These are phyloP conservation scores for Tinospora cordifolia DNA, from an alignment of 164 flowering plant species.

Conservation along the genomic window DNA sequence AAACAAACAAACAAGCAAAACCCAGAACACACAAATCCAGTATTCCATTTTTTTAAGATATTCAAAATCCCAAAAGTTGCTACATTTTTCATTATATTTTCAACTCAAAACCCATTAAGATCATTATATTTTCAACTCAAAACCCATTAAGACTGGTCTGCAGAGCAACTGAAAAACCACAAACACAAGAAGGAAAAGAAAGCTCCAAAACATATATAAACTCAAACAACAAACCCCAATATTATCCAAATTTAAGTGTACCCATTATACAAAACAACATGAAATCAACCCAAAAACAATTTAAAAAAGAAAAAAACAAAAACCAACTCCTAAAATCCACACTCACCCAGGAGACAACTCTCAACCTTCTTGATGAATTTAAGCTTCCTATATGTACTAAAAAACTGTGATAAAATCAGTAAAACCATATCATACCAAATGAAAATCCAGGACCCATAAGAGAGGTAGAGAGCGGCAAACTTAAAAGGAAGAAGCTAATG, in stretches of 20 bases:
- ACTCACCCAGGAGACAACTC: conserved; percentile 7
- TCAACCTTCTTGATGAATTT: conserved; percentile 1
- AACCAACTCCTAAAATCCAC: conserved; percentile 1
- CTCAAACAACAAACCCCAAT: background rate
- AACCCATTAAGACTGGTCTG: background rate
- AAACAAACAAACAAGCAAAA: conserved; percentile 10
- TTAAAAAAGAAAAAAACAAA: conserved; percentile 1
- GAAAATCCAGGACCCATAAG: background rate
- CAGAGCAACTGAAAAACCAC: background rate
- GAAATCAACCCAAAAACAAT: background rate
- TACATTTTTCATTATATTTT: background rate
- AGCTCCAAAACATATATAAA: conserved; percentile 7
- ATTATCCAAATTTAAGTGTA: background rate
- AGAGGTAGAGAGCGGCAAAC: background rate
- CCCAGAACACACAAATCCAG: conserved; percentile 10
- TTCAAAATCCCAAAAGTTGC: background rate
- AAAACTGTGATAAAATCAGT: background rate
- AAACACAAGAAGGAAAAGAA: background rate
- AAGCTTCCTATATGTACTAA: conserved; percentile 1
- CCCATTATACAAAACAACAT: background rate
- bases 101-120: conserved; percentile 1
- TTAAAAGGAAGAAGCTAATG: background rate
- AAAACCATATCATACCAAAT: background rate
- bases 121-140: background rate
- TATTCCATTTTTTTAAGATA: conserved; percentile 3